Percentiles rank a stretch among this genome's conserved stretches.
These are phyloP conservation scores for Jimgerdemannia lactiflua DNA, from an alignment of 192 early-diverging fungal genomes.

Conservation along the genomic window DNA sequence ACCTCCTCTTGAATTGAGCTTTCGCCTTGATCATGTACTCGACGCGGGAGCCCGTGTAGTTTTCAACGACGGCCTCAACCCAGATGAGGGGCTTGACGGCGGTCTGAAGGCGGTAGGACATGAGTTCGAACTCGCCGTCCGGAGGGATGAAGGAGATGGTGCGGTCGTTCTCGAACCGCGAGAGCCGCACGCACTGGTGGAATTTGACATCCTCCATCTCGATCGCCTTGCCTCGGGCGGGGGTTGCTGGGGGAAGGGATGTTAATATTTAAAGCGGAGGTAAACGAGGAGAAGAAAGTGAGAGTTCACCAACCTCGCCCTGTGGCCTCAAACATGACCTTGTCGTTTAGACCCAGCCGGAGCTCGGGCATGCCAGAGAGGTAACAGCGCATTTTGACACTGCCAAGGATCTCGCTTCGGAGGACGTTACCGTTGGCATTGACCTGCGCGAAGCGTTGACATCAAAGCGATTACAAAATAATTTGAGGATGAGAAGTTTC, in stretches of 20 bases:
- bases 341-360: slow-evolving; percentile 84
- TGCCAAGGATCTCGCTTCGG: slow-evolving; percentile 75
- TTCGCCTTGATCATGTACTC: slow-evolving; percentile 98
- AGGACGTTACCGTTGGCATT: slow-evolving; percentile 53
- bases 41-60: slow-evolving; percentile 87
- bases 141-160: slow-evolving; percentile 90
- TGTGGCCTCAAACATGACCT: slow-evolving; percentile 92
- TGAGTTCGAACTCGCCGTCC: slow-evolving; percentile 70
- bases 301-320: slow-evolving; percentile 54
- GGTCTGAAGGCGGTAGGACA: slow-evolving; percentile 84
- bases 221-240: slow-evolving; percentile 73
- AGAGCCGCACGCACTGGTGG: slow-evolving; percentile 88
- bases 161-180: slow-evolving; percentile 83
- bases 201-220: slow-evolving; percentile 93
- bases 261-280: neutral
- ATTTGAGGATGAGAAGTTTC: too few relatives aligned
- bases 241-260: slow-evolving; percentile 8
- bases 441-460: neutral
- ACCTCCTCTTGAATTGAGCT: slow-evolving; percentile 96
- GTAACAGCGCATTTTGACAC: slow-evolving; percentile 84
- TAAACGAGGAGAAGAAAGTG: neutral
- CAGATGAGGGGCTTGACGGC: slow-evolving; percentile 80
- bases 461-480: too few relatives aligned
- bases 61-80: slow-evolving; percentile 82
- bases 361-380: slow-evolving; percentile 88